Evolutionary conservation across 2,329 filamentous ascomycete genomes (phyloP), one percentile per base, ranked within the genome.

Genomic region (Penicillium freii): DNA sequence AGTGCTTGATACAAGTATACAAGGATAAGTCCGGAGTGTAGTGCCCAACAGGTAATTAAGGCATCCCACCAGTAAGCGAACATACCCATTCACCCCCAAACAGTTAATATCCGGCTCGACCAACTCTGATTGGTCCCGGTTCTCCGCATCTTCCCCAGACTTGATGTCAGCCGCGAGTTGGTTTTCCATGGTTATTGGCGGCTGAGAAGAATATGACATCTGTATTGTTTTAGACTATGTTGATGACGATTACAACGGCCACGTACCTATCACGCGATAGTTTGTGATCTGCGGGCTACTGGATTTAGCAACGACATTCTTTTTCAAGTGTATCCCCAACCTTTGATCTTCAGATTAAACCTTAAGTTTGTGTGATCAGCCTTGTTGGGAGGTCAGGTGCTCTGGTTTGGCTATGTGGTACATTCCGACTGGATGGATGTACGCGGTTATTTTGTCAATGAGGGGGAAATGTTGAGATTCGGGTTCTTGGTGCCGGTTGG

Each of bases 1-100:
- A 47, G 19, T 47, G 31, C 5, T 33, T 33, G 29, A 9, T n/a
- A 21, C 10, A 34, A 47, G 8, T 11, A 47, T 15, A 23, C 15
- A 17, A 7, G 21, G 15, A 17, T 34, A n/a, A 25, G 19, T 34
- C 19, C 29, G 13, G 29, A 13, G 13, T 21, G 29, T 17, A 13
- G 43, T 46, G 19, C 44, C 29, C 44, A 21, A 23, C 19, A 21
- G 45, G 45, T 34, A 34, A 47, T 36, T 25, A 47, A 34, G 45
- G 19, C 19, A 47, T 47, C n/a, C 45, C 19, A 47, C 7, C 29
- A 46, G 45, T 17, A 47, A 47, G 45, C 45, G 19, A 23, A 23
- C 1, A 47, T 23, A 34, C 7, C 13, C n/a, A 42, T 23, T 25
- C 9, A 19, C 17, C 21, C 19, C 10, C 71, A 72, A 63, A 53